Percentiles rank a stretch among this genome's conserved stretches.
phyloP scores from a whole-genome alignment of 805 yeast genomes.

The Kodamaea laetipori region DNA sequence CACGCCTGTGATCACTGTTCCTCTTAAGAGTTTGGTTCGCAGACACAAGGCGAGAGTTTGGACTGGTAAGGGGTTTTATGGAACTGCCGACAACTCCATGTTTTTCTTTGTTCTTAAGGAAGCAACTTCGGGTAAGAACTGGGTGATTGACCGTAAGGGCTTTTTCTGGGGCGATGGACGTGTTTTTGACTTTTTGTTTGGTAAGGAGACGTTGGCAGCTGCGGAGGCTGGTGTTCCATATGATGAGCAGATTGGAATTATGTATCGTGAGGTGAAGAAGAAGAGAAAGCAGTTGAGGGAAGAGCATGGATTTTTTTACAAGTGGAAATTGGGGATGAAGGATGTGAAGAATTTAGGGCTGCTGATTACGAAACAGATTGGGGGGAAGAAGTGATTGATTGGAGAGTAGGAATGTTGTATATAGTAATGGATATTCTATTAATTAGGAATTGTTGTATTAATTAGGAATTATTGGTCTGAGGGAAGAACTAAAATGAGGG shows the following conservation, averaged over 20 bases:
- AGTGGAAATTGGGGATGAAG: constrained; percentile 45
- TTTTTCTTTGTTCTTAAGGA: constrained; percentile 76
- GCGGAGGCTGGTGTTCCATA: constrained; percentile 72
- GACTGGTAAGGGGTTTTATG: constrained; percentile 88
- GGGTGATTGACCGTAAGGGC: constrained; percentile 82
- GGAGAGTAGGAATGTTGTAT: too few species aligned
- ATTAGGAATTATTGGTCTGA: too few species aligned
- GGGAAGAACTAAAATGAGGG: too few species aligned
- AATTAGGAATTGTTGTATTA: too few species aligned
- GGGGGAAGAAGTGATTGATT: constrained; percentile 8
- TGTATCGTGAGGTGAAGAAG: constrained; percentile 48
- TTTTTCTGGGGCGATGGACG: constrained; percentile 94
- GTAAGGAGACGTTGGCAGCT: constrained; percentile 72
- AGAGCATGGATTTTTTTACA: constrained; percentile 63
- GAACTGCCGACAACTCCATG: constrained; percentile 72
- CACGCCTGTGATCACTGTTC: constrained; percentile 72
- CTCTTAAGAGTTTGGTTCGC: constrained; percentile 55
- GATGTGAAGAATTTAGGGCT: constrained; percentile 28
- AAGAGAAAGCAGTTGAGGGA: constrained; percentile 52
- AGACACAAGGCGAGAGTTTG: constrained; percentile 68
- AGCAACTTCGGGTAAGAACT: constrained; percentile 52
- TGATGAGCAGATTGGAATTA: constrained; percentile 57
- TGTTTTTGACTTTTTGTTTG: constrained; percentile 77
- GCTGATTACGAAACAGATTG: constrained; percentile 23
- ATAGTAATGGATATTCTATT: too few species aligned